Percentiles rank a stretch among this genome's conserved stretches.
These are phyloP conservation scores for Hibiscus syriacus DNA, from an alignment of 345 rosid species.

Conservation along the genomic window DNA sequence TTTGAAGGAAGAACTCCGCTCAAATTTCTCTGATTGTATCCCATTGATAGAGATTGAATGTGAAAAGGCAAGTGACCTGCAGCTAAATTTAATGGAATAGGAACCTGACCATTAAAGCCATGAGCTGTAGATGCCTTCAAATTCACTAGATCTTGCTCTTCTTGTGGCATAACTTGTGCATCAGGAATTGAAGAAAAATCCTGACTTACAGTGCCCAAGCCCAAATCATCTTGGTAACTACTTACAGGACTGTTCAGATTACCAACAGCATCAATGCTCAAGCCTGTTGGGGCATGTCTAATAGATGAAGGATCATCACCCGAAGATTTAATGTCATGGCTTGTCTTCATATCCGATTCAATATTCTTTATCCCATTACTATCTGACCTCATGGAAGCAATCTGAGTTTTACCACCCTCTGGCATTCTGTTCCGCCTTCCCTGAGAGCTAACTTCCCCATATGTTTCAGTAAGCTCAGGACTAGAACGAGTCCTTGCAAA, in stretches of 20 bases:
- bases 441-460: constrained; percentile 47
- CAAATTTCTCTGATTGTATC: constrained; percentile 57
- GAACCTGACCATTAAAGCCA: constrained; percentile 70
- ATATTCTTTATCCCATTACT: constrained; percentile 41
- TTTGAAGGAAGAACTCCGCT: constrained; percentile 54
- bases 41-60: constrained; percentile 51
- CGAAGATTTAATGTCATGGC: constrained; percentile 28
- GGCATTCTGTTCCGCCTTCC: constrained; percentile 40
- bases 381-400: constrained; percentile 38
- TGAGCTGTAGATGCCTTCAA: constrained; percentile 51
- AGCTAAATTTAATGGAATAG: constrained; percentile 55
- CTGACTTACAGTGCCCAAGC: constrained; percentile 35
- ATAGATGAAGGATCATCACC: constrained; percentile 42
- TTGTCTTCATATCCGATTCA: constrained; percentile 41
- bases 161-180: constrained; percentile 63
- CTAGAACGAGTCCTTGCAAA: constrained; percentile 94
- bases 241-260: constrained; percentile 41
- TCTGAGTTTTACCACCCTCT: constrained; percentile 53
- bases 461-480: constrained; percentile 86
- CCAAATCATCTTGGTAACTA: constrained; percentile 46
- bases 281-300: constrained; percentile 38
- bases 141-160: constrained; percentile 73
- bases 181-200: constrained; percentile 37
- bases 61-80: constrained; percentile 54
- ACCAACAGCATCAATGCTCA: constrained; percentile 34